phyloP scores from a whole-genome alignment of 2,329 filamentous ascomycete species.

The Bipolaris sorokiniana region DNA sequence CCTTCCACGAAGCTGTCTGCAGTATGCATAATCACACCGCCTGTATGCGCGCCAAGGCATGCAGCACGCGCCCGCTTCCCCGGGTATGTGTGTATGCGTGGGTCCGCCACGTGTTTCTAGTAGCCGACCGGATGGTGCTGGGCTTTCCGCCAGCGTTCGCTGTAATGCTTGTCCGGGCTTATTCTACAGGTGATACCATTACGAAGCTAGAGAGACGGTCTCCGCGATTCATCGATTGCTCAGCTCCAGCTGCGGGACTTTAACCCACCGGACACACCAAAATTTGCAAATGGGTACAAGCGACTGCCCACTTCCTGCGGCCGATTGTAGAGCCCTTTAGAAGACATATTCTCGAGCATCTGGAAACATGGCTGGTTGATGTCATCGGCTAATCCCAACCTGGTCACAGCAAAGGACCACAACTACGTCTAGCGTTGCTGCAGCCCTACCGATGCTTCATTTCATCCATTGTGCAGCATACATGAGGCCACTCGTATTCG shows the following conservation, averaged over 20 bases:
- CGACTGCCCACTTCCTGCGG: background rate
- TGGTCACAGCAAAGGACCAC: background rate
- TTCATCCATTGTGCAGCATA: background rate
- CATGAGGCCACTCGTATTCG: background rate
- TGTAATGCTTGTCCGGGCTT: background rate
- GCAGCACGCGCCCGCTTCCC: conserved; percentile 25
- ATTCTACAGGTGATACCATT: too few relatives aligned
- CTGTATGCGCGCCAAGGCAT: conserved; percentile 25
- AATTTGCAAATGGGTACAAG: background rate
- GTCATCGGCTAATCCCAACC: background rate
- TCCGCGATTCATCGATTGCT: background rate
- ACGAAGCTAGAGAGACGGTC: background rate
- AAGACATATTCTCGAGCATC: background rate
- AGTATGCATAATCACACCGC: conserved; percentile 40
- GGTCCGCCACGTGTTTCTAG: background rate
- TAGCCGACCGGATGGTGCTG: background rate
- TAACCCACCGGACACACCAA: background rate
- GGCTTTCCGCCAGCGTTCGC: background rate
- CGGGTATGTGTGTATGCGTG: conserved; percentile 9
- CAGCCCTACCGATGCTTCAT: background rate
- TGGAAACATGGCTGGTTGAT: background rate
- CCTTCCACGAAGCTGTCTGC: conserved; percentile 22
- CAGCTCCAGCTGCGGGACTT: background rate
- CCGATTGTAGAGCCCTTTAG: background rate
- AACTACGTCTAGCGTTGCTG: background rate